Evolutionary conservation across 495 filamentous ascomycete species (phyloP), one percentile per base, ranked within the genome.

Genomic region (Neurospora pannonica): DNA sequence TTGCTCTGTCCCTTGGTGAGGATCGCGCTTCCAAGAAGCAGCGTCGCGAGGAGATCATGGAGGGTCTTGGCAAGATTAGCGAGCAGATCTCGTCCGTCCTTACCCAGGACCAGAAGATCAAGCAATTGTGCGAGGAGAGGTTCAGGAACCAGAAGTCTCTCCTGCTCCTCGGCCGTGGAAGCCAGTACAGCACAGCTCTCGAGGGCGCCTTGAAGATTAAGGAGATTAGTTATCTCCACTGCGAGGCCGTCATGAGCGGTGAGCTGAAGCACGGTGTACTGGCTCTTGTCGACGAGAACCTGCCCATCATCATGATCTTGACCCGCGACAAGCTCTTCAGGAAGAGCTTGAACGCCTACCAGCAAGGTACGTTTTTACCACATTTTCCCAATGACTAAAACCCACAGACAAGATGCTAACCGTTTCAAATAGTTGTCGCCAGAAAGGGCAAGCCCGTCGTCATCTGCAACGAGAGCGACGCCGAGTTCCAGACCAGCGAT

Each of bases 161-260:
- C 81, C 88, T 99, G 72, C 90, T 99, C 43, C 87, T 99, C 71
- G 96, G 96, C 70, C 92, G 96, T 84, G 96, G 96, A 75, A 93
- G 94, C 79, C 96, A 99, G 83, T 97, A 94, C 84, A 95, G 96
- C 70, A 99, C 96, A 77, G 96, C 96, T 24, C 91, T 99, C 54
- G 96, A 99, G 86, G 96, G 96, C 89, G 96, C 96, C 70, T 88
- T 99, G 42, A 99, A 99, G 87, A 99, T 99, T 81, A 99, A 99
- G 89, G 96, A 99, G 85, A 99, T 99, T 77, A 98, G 96, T 67
- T 99, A 99, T 83, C 92, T 99, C 71, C 96, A 99, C 83, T 99
- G 96, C 83, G 96, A 99, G 86, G 96, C 96, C 79, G 96, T 99
- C 83, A 99, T 99, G 96, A 98, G 96, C 74, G 96, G 96, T 81